phyloP scores from a whole-genome alignment of 306 rosid genomes.

The Gastrolobium villosum region DNA sequence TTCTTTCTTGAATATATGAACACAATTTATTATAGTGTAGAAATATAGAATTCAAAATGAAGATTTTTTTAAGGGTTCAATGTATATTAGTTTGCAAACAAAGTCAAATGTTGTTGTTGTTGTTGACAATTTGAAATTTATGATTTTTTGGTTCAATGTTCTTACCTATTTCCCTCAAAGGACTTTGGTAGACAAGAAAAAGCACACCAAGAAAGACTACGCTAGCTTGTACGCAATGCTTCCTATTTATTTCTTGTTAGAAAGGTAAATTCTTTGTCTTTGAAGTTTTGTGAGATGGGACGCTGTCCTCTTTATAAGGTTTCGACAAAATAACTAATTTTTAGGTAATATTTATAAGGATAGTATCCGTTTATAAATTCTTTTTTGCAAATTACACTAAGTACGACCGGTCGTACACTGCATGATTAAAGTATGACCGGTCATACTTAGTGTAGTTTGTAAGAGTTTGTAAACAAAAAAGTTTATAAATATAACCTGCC shows the following conservation, averaged over 20 bases:
- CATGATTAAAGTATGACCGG: too few relatives aligned
- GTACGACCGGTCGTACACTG: too few relatives aligned
- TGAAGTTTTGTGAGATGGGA: not conserved
- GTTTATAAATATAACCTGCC: too few relatives aligned
- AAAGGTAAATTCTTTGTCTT: too few relatives aligned
- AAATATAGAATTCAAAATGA: slow-evolving; percentile 14
- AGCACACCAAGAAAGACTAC: not conserved
- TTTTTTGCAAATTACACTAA: too few relatives aligned
- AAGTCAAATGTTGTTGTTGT: not conserved
- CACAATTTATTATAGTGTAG: not conserved
- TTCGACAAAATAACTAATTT: too few relatives aligned
- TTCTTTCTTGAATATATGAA: too few relatives aligned
- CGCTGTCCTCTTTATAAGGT: not conserved
- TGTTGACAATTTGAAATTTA: not conserved
- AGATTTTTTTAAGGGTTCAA: slow-evolving; percentile 3
- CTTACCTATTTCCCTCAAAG: not conserved
- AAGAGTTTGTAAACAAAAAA: too few relatives aligned
- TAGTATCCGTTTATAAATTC: too few relatives aligned
- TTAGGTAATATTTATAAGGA: too few relatives aligned
- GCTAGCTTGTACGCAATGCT: not conserved
- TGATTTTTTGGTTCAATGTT: not conserved
- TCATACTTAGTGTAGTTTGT: too few relatives aligned
- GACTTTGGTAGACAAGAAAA: not conserved
- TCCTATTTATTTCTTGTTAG: not conserved
- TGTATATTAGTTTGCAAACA: not conserved